Percentiles rank a stretch among this genome's conserved stretches.
These are phyloP conservation scores for Linaria vulgaris DNA, from an alignment of 257 asterid genomes.

Conservation along the genomic window DNA sequence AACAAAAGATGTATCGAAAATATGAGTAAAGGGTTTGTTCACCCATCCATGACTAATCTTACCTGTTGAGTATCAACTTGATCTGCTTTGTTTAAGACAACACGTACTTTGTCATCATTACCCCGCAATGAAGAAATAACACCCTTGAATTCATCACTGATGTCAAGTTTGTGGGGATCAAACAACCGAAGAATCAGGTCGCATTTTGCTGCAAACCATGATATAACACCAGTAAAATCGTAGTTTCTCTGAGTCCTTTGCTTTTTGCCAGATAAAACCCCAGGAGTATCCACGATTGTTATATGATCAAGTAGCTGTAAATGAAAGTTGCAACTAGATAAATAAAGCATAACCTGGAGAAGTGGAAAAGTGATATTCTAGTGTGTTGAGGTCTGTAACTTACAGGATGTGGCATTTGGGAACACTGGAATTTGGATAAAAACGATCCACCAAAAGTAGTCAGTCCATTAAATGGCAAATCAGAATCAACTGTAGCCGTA, in stretches of 20 bases:
- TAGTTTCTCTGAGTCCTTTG: constrained; percentile 57
- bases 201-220: constrained; percentile 59
- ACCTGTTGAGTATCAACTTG: constrained; percentile 63
- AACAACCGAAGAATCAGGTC: constrained; percentile 54
- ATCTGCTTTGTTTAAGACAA: constrained; percentile 66
- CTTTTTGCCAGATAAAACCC: constrained; percentile 67
- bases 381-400: constrained; percentile 15
- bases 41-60: background rate
- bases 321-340: background rate
- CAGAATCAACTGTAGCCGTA: constrained; percentile 76
- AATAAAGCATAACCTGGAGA: too few relatives aligned
- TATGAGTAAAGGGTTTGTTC: too few relatives aligned
- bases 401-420: constrained; percentile 60
- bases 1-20: background rate
- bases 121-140: constrained; percentile 77
- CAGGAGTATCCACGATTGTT: constrained; percentile 59
- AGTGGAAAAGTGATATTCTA: background rate
- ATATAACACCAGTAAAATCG: constrained; percentile 54
- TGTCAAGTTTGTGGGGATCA: constrained; percentile 61
- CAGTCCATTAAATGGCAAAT: constrained; percentile 73
- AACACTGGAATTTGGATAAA: constrained; percentile 55
- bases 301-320: constrained; percentile 46
- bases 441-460: constrained; percentile 52
- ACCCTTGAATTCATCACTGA: constrained; percentile 79
- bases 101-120: constrained; percentile 79